Evolutionary conservation across 2,329 filamentous ascomycete genomes (phyloP), one percentile per base, ranked within the genome.

Genomic region (Bipolaris cookei): DNA sequence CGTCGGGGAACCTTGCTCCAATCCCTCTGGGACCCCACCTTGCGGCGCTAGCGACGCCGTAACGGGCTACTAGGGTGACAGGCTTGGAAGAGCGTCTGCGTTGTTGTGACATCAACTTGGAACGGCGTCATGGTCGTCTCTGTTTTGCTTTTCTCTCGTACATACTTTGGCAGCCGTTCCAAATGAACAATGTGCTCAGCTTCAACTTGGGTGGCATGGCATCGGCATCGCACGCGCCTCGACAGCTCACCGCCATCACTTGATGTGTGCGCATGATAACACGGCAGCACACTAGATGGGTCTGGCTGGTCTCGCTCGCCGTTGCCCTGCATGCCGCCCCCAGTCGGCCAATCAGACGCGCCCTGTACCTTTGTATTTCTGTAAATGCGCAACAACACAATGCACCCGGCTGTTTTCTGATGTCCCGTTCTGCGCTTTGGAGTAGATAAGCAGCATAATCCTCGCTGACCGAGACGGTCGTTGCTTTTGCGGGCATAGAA

Each of bases 1-100:
- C 32, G 37, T 45, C 11, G 56, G 59, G 53, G 59, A 62, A 62
- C 61, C 61, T 45, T 58, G 58, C 54, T 54, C 50, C 18, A 23
- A 35, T 57, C 53, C 56, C 46, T 46, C 41, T 3, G 13, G 3
- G n/a, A 14, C 34, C 51, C 60, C 60, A 54, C 58, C 53, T 20
- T 6, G 43, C 28, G 50, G 59, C 42, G 39, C 49, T 49, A 53
- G 47, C 46, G 50, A 16, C 4, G 11, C 51, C 44, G 37, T 38
- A 61, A 51, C 5, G 18, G 28, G 23, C 38, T 51, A 46, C 38
- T 56, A 46, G 59, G 28, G 16, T 6, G 3, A 6, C 21, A 37
- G 7, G 30, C 7, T 14, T 10, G 20, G 14, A 23, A 18, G 25
- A 44, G 39, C 35, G 32, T 51, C n/a, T 52, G 21, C 38, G 48